Base-by-base conservation (phyloP, 1,284 basidiomycete genomes). In the Ustilago esculenta region DNA sequence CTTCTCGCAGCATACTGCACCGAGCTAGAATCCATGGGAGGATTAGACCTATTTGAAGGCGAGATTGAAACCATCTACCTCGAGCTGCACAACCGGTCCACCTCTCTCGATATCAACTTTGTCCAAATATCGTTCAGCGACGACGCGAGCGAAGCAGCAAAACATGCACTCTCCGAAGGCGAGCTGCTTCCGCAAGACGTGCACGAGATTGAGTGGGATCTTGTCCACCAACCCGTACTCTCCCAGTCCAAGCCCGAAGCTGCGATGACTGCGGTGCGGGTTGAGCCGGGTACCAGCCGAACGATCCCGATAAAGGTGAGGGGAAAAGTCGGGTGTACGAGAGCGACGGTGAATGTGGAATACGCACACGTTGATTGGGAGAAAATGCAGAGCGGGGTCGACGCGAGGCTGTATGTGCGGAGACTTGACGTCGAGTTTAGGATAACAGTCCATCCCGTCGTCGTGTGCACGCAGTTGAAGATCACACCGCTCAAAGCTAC, bases 31-130 rank as follows among this genome's bases (percentile, higher is more conserved):
- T 55, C 51, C 0, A 91, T 95, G 76, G 92, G 92, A 2, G 92
- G 92, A 1, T 84, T 97, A 24, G 94, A 95, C 90, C 84, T 98
- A 48, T 95, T 93, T 77, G 88, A 95, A 50, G 95, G 95, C 37
- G 95, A 98, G 85, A 88, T 84, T 90, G 90, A 90, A 1, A 87
- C 84, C 0, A 88, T 98, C 46, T 88, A 89, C 4, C 85, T 98
- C 46, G 92, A 90, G 0, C 84, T 98, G 11, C 91, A 94, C 81
- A 98, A 98, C 77, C 23, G 43, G 4, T 94, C 92, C 0, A 15
- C 35, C 3, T 67, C 85, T 0, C 83, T 94, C 24, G 88, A 91
- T 0, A 87, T 98, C 45, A 90, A 97, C 82, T 94, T 92, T 76
- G 77, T 97, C 57, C 88, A 89, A 27, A 84, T 98, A 17, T 88